Evolutionary conservation across 495 filamentous ascomycete genomes (phyloP).

Genomic region (Penicillium pancosmium): DNA sequence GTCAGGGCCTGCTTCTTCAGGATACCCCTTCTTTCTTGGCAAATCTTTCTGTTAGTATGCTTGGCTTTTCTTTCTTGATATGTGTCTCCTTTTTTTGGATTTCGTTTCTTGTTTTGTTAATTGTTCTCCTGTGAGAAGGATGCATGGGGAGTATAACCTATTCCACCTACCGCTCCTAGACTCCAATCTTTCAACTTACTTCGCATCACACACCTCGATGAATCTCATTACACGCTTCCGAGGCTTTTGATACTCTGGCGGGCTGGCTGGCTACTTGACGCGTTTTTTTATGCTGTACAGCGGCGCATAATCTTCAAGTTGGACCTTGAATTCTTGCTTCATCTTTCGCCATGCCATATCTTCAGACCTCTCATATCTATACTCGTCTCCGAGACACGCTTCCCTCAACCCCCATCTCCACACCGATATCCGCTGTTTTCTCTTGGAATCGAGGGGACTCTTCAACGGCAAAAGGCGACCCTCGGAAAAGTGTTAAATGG

Average conservation of each 20-base stretch:
- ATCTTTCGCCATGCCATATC: conserved; percentile 22
- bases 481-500: conserved; percentile 67
- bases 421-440: conserved; percentile 22
- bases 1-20: conserved; percentile 7
- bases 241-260: not conserved
- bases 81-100: not conserved
- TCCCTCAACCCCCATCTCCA: not conserved
- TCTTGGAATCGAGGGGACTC: conserved; percentile 34
- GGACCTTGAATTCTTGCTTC: not conserved
- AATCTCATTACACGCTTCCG: not conserved
- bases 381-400: conserved; percentile 34
- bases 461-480: conserved; percentile 39
- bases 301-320: not conserved
- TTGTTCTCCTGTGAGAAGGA: not conserved
- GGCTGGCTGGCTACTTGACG: not conserved
- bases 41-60: not conserved
- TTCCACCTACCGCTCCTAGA: not conserved
- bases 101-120: not conserved
- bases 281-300: not conserved
- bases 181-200: not conserved
- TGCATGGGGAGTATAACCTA: not conserved
- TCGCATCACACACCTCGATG: not conserved
- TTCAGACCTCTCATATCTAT: conserved; percentile 33
- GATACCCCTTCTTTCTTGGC: conserved; percentile 30
- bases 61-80: not conserved